Conservation (phyloP, 352 stramenopile genomes). For the Thraustochytrium sp. region DNA sequence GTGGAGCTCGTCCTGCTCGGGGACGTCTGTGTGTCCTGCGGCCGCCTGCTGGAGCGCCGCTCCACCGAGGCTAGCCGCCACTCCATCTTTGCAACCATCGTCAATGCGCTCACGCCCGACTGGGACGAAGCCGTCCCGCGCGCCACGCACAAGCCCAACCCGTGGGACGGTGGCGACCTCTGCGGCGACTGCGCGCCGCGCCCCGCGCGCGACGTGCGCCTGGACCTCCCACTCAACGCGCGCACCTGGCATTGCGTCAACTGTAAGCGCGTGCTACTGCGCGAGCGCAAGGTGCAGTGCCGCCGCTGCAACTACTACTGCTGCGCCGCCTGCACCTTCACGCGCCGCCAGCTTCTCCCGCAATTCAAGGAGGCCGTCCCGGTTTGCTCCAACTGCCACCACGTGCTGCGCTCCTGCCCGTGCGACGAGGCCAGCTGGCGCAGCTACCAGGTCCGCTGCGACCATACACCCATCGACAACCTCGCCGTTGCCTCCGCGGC, state of each 20-base stretch:
- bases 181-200: neutral
- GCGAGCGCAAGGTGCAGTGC: constrained; percentile 3
- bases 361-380: neutral
- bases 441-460: neutral
- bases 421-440: neutral
- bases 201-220: neutral
- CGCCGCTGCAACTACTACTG: neutral
- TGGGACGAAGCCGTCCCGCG: constrained; percentile 14
- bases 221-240: neutral
- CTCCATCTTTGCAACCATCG: neutral
- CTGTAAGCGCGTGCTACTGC: neutral
- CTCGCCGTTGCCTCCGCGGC: neutral
- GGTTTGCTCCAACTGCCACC: constrained; percentile 32
- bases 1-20: neutral
- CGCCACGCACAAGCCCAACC: neutral
- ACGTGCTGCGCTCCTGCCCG: constrained; percentile 22
- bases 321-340: constrained; percentile 25
- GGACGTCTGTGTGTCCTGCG: neutral
- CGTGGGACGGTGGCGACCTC: constrained; percentile 8
- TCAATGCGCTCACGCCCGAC: neutral
- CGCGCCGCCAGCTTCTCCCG: neutral
- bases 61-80: neutral
- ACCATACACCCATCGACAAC: constrained; percentile 13
- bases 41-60: neutral
- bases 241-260: constrained; percentile 10